Base-by-base conservation (phyloP, 495 filamentous ascomycete genomes). In the Xylaria palmicola region DNA sequence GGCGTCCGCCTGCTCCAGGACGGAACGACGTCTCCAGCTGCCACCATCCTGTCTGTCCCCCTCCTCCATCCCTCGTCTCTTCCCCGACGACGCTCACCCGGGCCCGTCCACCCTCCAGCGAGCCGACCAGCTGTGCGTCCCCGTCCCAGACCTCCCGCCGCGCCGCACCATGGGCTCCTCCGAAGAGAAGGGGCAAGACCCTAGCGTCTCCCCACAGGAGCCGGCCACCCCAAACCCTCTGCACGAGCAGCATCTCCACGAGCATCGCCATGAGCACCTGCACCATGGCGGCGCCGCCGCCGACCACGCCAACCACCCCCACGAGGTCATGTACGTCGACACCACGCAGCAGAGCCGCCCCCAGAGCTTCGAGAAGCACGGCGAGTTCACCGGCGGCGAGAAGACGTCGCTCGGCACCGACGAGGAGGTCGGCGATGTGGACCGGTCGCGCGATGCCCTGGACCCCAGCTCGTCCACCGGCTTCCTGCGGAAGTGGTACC, bases 221-320 rank as follows among this genome's bases (percentile, higher is more conserved):
- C 62, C 48, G 22, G 59, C 62, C 9, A 8, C 27, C 44, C 26
- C 58, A 39, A 65, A 55, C 66, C 34, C 68, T 8, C 45, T 27
- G 1, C 20, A 26, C 22, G 3, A 26, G 2, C 20, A 67, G 79
- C 34, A 67, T 72, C 30, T 52, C 71, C 22, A 74, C 22, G 75
- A 85, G 64, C 83, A 85, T 65, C 77, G 74, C 29, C 81, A 85
- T 62, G 60, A 50, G 6, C 83, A 86, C 66, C 68, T 80, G 6
- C 82, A 84, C 62, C 83, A 86, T 59, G 59, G 60, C 4, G 66
- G 62, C 48, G 71, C 67, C 10, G 62, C 71, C 6, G 68, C 68
- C 37, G 75, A 82, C n/a, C 72, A 77, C 64, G 66, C 74, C 62
- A 75, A 75, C 53, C 73, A 74, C 19, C 40, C 76, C 9, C 75